These are phyloP conservation scores for Quillaja saponaria DNA, from an alignment of 306 rosid species.

Conservation along the genomic window DNA sequence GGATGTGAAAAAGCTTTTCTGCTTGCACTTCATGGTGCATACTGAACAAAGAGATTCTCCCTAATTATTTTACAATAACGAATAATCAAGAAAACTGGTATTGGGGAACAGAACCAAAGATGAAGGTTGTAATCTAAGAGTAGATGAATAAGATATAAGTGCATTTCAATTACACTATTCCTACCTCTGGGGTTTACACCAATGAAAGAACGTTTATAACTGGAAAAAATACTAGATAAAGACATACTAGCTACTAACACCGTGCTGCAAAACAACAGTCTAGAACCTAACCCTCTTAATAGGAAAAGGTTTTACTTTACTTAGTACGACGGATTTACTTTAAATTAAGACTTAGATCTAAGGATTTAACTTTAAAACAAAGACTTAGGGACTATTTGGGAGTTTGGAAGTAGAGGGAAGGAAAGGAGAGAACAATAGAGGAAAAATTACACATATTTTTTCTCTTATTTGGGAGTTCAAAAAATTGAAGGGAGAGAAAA, in stretches of 20 bases:
- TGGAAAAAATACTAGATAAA: background rate
- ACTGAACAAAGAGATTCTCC: background rate
- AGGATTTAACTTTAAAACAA: too few relatives aligned
- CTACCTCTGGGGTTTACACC: background rate
- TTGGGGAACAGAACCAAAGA: background rate
- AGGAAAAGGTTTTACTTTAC: slow-evolving; percentile 7
- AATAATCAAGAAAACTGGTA: background rate
- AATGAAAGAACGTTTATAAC: background rate
- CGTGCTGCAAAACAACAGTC: background rate
- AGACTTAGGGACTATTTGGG: too few relatives aligned
- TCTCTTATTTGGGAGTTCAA: too few relatives aligned
- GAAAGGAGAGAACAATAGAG: too few relatives aligned
- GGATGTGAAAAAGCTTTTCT: background rate
- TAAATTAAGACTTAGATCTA: too few relatives aligned
- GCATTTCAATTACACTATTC: background rate
- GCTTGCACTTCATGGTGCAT: background rate
- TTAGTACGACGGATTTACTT: too few relatives aligned
- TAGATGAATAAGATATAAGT: background rate
- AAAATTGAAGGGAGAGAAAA: too few relatives aligned
- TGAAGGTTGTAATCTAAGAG: background rate
- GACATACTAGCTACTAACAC: background rate
- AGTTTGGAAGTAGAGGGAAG: too few relatives aligned
- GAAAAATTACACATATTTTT: too few relatives aligned
- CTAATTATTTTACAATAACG: background rate
- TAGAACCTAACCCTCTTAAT: slow-evolving; percentile 7